Base-by-base conservation (phyloP, 495 filamentous ascomycete genomes). In the Geopyxis carbonaria region DNA sequence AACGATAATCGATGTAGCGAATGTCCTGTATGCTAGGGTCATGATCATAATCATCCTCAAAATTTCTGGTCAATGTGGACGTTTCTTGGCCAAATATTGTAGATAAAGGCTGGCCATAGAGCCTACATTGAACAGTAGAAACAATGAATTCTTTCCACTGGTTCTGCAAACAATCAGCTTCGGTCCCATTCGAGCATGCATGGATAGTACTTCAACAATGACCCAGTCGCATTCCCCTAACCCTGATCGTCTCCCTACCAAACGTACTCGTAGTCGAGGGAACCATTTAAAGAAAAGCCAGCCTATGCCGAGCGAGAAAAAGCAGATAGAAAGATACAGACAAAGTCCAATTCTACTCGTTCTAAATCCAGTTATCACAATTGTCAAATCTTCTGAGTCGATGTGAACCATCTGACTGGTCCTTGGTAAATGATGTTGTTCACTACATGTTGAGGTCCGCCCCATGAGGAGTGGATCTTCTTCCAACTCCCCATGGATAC, bases 101-200 rank as follows among this genome's bases (percentile, higher is more conserved):
- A 7, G 86, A 92, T 35, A 95, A 63, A 1, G 77, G 69, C 24
- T 78, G 73, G 2, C 80, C 85, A 55, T 94, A 95, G 0, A 60
- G 58, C 47, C 76, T 66, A 14, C 63, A 67, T 31, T 67, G 59
- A 19, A 93, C 64, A 36, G 73, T 44, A 38, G 85, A 71, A 19
- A 89, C 67, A 4, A 65, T 64, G 57, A 93, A 80, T 59, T 93
- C 85, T 25, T 79, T 80, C 85, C 89, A 94, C 70, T 93, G 84
- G 50, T 95, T 93, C 39, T 54, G 27, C 19, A 23, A n/a, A n/a
- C n/a, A n/a, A n/a, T n/a, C n/a, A n/a, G 24, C 7, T 28, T 28
- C 11, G 33, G 7, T 36, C 18, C 20, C 16, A 15, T 9, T 15
- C 7, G 11, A 23, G 19, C 9, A 38, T 38, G 16, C 8, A 10